Evolutionary conservation across 169 alveolate genomes (phyloP).

Genomic region (Plasmodium yoelii): DNA sequence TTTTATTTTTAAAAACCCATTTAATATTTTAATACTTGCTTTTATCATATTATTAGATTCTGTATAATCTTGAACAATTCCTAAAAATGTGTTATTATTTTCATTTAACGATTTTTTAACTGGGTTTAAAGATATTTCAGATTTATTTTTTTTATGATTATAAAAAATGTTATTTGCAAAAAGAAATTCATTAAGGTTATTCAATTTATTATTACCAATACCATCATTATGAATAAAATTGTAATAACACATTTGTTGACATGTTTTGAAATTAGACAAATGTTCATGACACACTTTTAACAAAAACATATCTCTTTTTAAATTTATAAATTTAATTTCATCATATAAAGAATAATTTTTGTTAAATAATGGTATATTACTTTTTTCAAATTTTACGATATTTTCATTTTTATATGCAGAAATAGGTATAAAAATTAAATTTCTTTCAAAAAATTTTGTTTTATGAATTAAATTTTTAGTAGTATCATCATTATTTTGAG

Average conservation of each 20-base stretch:
- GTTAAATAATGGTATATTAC: conserved; percentile 30
- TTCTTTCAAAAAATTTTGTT: conserved; percentile 1
- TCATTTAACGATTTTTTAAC: conserved; percentile 21
- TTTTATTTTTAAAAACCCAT: conserved; percentile 45
- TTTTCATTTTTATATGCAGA: conserved; percentile 69
- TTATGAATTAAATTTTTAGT: not conserved
- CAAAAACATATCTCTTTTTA: conserved; percentile 49
- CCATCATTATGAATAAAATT: conserved; percentile 35
- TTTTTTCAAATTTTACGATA: conserved; percentile 52
- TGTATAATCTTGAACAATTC: conserved; percentile 64
- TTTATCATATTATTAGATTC: conserved; percentile 66
- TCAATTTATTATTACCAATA: not conserved
- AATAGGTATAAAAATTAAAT: conserved; percentile 48
- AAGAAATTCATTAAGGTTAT: not conserved
- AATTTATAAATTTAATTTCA: conserved; percentile 65
- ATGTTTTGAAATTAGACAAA: conserved; percentile 8
- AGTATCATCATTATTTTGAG: conserved; percentile 5
- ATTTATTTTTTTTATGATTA: conserved; percentile 2
- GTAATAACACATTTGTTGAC: conserved; percentile 19
- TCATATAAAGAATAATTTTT: conserved; percentile 37
- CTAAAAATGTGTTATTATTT: conserved; percentile 38
- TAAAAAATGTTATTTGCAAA: conserved; percentile 61
- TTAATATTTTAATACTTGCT: conserved; percentile 58
- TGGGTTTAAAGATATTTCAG: conserved; percentile 12
- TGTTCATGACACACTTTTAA: conserved; percentile 44